Evolutionary conservation across 129 eudicot species (phyloP), one percentile per base, ranked within the genome.

Genomic region (Helichrysum umbraculigerum): DNA sequence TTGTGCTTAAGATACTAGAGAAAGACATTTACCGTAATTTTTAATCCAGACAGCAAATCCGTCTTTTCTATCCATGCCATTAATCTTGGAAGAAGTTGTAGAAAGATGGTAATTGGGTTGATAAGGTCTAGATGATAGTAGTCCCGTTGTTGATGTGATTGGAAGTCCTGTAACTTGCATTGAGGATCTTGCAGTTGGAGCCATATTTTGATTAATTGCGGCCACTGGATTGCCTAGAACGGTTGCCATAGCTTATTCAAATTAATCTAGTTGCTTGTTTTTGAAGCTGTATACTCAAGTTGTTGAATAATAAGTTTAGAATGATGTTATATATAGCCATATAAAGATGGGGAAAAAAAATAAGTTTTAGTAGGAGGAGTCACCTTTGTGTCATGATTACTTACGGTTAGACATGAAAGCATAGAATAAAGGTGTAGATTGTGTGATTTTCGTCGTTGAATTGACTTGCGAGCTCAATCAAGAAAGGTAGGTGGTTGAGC

Each of bases 141-240:
- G 39, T 60, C 75, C 56, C 63, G 19, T 67, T 51, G 80, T 37
- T 79, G 83, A 70, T 66, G 50, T 78, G 54, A 22, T 62, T 17
- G 68, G 71, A 39, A 63, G 56, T 69, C 75, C 78, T 3, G 60
- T 69, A 75, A 64, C 81, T 54, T 79, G 81, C 22, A 74, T 47
- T 69, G 44, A 15, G 17, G 25, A 54, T 56, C 60, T 37, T n/a
- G 35, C 75, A 74, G 62, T 37, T n/a, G 35, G 78, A 74, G 62
- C 79, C 86, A 74, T 64, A 61, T 33, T 54, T 73, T 75, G 72
- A n/a, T 7, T 42, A 22, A 56, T 16, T 67, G 72, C 14, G 41
- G 8, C 42, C 10, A 47, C 51, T 62, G 52, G 68, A 39, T 67
- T 61, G 30, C 59, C 50, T 63, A 34, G 28, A 7, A 28, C 10